Evolutionary conservation across 2,329 filamentous ascomycete species (phyloP), one percentile per base, ranked within the genome.

Genomic region (Torrubiellomyces zombiae): DNA sequence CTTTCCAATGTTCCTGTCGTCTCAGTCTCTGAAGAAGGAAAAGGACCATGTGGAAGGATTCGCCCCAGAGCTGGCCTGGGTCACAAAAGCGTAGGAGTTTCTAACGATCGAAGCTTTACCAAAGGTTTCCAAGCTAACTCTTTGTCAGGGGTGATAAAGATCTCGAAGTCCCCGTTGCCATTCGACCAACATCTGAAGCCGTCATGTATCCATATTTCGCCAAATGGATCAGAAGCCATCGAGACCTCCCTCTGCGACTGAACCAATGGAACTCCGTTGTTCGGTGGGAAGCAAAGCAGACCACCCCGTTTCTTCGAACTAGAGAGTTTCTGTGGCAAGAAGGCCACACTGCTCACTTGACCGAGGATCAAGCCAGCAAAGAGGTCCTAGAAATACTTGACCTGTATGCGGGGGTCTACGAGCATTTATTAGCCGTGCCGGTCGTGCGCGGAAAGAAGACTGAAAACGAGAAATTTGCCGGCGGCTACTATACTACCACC

Each of bases 21-120:
- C 80, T 45, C 91, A 91, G 55, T 91, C 91, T 20, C 58, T 98
- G 35, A 66, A 71, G 47, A 69, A 68, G 48, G 85, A 94, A 55
- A 94, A 94, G 66, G 80, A 89, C 43, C 89, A 98, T 51, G 79
- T 98, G 33, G 86, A 98, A 53, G 89, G 89, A n/a, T 98, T 98
- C 50, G 89, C 89, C 26, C 85, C 89, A 17, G 80, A 89, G 52
- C 67, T 89, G 37, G 80, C 80, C 28, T 89, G 80, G 80, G 80
- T 89, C 15, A 89, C 80, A 26, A 80, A 81, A 52, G 79, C 75
- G 63, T 75, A 53, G 55, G 67, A 59, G 15, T 14, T 19, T 6
- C 8, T n/a, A n/a, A 4, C 16, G 12, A 20, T 14, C 14, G 13
- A 5, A 17, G 11, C 14, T 21, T 21, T 21, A 11, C n/a, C 6